These are phyloP conservation scores for Pichia sporocuriosa DNA, from an alignment of 805 yeast genomes.

Conservation along the genomic window DNA sequence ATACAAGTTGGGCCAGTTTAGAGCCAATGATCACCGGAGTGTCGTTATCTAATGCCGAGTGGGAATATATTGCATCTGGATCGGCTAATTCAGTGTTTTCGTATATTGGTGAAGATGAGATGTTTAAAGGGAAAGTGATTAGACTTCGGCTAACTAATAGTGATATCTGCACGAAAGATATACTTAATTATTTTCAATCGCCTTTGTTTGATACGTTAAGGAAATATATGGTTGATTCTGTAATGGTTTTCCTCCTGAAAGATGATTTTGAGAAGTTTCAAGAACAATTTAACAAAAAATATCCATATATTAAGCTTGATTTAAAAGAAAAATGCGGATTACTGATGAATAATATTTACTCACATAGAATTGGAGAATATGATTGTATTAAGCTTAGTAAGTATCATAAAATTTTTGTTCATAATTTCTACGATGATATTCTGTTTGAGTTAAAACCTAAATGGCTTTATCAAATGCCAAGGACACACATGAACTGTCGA, in stretches of 20 bases:
- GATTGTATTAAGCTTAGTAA: conserved; percentile 19
- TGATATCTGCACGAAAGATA: conserved; percentile 34
- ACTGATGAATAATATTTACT: conserved; percentile 24
- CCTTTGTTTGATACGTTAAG: conserved; percentile 11
- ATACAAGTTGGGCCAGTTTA: too few relatives aligned
- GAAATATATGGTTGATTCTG: conserved; percentile 15
- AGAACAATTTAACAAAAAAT: too few relatives aligned
- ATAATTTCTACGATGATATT: conserved; percentile 2
- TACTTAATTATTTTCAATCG: conserved; percentile 34
- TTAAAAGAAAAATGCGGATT: conserved; percentile 20
- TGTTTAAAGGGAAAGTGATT: conserved; percentile 32
- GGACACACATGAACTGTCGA: conserved; percentile 32
- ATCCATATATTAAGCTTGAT: too few relatives aligned
- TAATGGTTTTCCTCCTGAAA: too few relatives aligned
- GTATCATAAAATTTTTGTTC: conserved; percentile 20
- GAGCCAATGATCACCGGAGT: too few relatives aligned
- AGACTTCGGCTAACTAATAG: conserved; percentile 31
- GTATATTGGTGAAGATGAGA: conserved; percentile 32
- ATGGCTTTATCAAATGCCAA: conserved; percentile 39
- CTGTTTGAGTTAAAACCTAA: conserved; percentile 45
- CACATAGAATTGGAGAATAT: not conserved
- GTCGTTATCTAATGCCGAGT: conserved; percentile 14
- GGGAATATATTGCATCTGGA: conserved; percentile 42
- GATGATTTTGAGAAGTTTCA: too few relatives aligned
- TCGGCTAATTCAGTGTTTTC: conserved; percentile 42